Base-by-base conservation (phyloP, 2,329 filamentous ascomycete genomes). In the Alternaria sp. region DNA sequence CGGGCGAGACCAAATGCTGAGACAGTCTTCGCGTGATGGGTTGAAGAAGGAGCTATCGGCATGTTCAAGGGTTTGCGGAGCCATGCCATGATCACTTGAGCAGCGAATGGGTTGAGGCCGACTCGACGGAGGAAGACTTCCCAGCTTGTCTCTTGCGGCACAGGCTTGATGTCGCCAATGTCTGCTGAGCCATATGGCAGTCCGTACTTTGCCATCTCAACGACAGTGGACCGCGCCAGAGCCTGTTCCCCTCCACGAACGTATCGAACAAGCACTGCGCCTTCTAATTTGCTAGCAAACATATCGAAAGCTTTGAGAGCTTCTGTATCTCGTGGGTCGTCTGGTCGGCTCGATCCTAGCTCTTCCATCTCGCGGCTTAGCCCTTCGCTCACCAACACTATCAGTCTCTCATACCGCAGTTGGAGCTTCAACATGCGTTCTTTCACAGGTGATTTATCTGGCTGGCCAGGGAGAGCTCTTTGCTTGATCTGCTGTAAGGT, bases 401-500 rank as follows among this genome's bases (percentile, higher is more conserved):
- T 79, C 1, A 97, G 81, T 5, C 82, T 83, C 66, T 92, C 89
- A 72, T 96, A 95, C 10, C 88, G 85, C 2, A 73, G 58, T 12
- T 87, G 84, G 0, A 90, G 81, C 8, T 75, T 78, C 4, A 79
- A 74, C 10, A 95, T 81, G 3, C 85, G 83, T 54, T 88, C 83
- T 40, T 86, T 85, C 13, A 93, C 60, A 1, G 59, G 66, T 1
- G 73, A 73, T 12, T 55, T 57, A 6, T 74, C 69, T 3, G 64
- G 68, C 56, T 88, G 85, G 0, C 90, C 89, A 0, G 92, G 92
- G 0, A 93, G 82, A 3, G 90, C 83, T 51, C 85, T 87, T 72
- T 97, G 94, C 46, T 89, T 90, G 25, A 91, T 84, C 67, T 90
- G 88, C 64, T 94, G 87, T 6, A 94, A 81, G 0, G 87, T 91